phyloP scores from a whole-genome alignment of 2,329 filamentous ascomycete species.

The Fusarium euwallaceae region DNA sequence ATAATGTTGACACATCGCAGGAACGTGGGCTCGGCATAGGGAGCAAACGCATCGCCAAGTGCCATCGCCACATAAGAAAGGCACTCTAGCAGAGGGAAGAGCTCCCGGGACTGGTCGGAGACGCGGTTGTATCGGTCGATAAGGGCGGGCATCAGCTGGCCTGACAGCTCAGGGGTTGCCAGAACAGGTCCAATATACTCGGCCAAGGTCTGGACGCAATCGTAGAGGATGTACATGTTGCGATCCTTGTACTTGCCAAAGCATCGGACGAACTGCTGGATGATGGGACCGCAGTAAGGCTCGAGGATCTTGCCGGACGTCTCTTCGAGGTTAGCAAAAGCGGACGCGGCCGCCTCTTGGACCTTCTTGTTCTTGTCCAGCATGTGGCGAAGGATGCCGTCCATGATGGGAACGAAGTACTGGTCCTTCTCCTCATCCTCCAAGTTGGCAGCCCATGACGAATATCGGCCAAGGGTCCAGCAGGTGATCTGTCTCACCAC shows the following conservation, averaged over 20 bases:
- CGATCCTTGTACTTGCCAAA: slow-evolving; percentile 97
- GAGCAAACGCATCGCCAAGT: slow-evolving; percentile 83
- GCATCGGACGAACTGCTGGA: slow-evolving; percentile 91
- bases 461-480: slow-evolving; percentile 96
- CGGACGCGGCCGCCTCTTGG: slow-evolving; percentile 94
- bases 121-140: slow-evolving; percentile 91
- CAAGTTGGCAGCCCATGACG: slow-evolving; percentile 88
- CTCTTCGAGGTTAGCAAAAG: slow-evolving; percentile 96
- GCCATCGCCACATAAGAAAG: slow-evolving; percentile 93
- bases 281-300: slow-evolving; percentile 90
- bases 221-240: slow-evolving; percentile 99
- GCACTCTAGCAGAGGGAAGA: slow-evolving; percentile 96
- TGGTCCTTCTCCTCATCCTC: slow-evolving; percentile 76
- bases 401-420: slow-evolving; percentile 97
- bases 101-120: slow-evolving; percentile 87
- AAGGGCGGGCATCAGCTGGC: slow-evolving; percentile 91
- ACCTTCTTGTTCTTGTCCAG: slow-evolving; percentile 98
- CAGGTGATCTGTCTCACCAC: slow-evolving; percentile 97
- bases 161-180: slow-evolving; percentile 83
- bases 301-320: slow-evolving; percentile 85
- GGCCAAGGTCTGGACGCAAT: slow-evolving; percentile 96
- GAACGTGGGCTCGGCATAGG: slow-evolving; percentile 90
- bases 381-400: slow-evolving; percentile 94
- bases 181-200: slow-evolving; percentile 89
- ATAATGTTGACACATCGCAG: slow-evolving; percentile 90